Percentiles rank a stretch among this genome's conserved stretches.
Conservation (phyloP, 1,139 yeast genomes). For the Hemisphaericaspora xylofermentans region DNA sequence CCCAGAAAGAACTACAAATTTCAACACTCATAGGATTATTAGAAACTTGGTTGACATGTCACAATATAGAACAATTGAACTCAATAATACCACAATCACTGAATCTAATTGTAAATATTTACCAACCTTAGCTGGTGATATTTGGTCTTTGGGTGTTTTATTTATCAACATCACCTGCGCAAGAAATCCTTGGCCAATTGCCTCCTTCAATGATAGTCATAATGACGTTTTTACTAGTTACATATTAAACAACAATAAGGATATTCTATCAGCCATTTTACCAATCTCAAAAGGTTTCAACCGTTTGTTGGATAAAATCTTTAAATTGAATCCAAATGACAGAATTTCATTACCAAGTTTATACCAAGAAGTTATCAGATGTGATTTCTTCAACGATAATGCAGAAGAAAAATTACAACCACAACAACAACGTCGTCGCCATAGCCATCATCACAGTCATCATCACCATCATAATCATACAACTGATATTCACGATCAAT, state of each 20-base stretch:
- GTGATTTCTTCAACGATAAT: conserved; percentile 39
- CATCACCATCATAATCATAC: background rate
- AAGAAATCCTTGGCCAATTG: conserved; percentile 90
- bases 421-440: conserved; percentile 5
- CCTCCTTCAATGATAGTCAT: conserved; percentile 54
- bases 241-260: conserved; percentile 28
- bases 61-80: conserved; percentile 24
- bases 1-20: conserved; percentile 72
- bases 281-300: conserved; percentile 67
- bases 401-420: conserved; percentile 4
- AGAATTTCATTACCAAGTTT: conserved; percentile 56
- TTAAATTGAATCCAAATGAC: conserved; percentile 61
- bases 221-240: conserved; percentile 52
- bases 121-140: conserved; percentile 79
- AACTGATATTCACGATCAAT: background rate
- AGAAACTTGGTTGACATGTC: conserved; percentile 30
- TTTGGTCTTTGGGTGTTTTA: conserved; percentile 87
- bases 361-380: conserved; percentile 35
- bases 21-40: conserved; percentile 32
- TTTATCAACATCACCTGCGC: conserved; percentile 78
- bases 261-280: conserved; percentile 45
- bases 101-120: conserved; percentile 32
- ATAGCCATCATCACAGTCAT: conserved; percentile 1
- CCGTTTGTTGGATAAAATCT: conserved; percentile 51
- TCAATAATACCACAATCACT: conserved; percentile 14